A percentile compares a stretch with the other conserved stretches of the same genome.
Conservation (phyloP, 2,329 filamentous ascomycete species). For the Venturia carpophila region DNA sequence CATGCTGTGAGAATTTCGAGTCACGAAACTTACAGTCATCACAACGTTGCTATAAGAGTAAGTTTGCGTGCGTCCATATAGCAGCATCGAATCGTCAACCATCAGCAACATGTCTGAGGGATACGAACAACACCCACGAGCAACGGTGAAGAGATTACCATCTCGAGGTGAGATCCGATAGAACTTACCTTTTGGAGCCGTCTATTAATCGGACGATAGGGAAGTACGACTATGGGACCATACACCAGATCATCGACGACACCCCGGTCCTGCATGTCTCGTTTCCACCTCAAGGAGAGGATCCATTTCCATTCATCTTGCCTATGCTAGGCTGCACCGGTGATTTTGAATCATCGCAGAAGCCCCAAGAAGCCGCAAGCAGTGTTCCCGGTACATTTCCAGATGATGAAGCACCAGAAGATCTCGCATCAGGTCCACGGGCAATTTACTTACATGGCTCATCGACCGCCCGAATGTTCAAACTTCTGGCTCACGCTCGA, state of each 20-base stretch:
- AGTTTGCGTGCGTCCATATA: no score
- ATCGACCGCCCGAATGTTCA: slow-evolving; percentile 24
- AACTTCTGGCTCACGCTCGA: slow-evolving; percentile 18
- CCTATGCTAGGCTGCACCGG: slow-evolving; percentile 36
- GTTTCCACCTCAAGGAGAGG: slow-evolving; percentile 26
- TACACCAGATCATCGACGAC: slow-evolving; percentile 29
- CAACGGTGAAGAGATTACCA: slow-evolving; percentile 17
- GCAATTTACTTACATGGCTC: slow-evolving; percentile 31
- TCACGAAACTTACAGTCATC: background rate
- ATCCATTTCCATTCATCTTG: slow-evolving; percentile 28
- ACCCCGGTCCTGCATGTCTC: slow-evolving; percentile 31
- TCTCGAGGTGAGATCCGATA: slow-evolving; percentile 10
- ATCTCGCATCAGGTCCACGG: slow-evolving; percentile 10
- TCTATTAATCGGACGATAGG: slow-evolving; percentile 21
- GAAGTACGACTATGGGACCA: slow-evolving; percentile 30
- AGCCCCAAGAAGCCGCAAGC: background rate
- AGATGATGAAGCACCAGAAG: slow-evolving; percentile 14
- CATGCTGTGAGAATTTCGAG: background rate
- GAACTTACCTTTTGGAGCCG: background rate
- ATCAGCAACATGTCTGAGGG: slow-evolving; percentile 8
- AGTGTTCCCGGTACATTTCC: slow-evolving; percentile 18
- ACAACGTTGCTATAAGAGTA: background rate
- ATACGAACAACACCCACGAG: slow-evolving; percentile 16
- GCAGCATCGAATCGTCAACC: background rate
- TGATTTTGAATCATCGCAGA: background rate